Base-by-base conservation (phyloP, 257 asterid genomes). In the Penstemon newberryi region DNA sequence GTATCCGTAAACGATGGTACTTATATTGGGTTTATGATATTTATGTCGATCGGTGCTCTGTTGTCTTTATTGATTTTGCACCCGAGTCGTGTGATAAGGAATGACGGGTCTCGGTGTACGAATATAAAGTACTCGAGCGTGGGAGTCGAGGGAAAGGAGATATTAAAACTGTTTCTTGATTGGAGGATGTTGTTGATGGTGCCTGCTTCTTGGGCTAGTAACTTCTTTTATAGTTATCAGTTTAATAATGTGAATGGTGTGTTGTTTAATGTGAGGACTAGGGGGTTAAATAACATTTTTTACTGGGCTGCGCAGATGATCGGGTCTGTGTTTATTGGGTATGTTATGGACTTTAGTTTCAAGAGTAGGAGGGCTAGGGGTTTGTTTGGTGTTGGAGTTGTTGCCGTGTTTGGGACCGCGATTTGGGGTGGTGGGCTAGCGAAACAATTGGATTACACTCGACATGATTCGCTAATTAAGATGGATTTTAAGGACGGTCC, bases 161-260 rank as follows among this genome's bases (percentile, higher is more conserved):
- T 94, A 37, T 68, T 86, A 15, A 86, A 81, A 59, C 63, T 94
- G 54, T 94, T 94, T 63, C 71, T 74, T 33, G 87, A 94, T 62
- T 89, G 99, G 97, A 91, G 78, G 73, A 91, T 94, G 99, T 8
- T 91, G 72, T 58, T 94, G 50, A 78, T 94, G 60, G 80, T 94
- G 69, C 97, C 99, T 0, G 99, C 96, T 0, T 83, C 96, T 1
- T 91, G 96, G 97, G 95, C 93, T 9, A 94, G 97, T 65, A 91
- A 94, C 40, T 94, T 91, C 59, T 94, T 94, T 63, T 94, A 94
- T 19, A 91, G 89, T 36, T 94, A 94, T 65, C 99, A 94, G 74
- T 94, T 94, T 56, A 94, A 78, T 47, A 91, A 94, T 64, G 99
- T 94, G 4, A 94, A 91, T 18, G 96, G 86, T 7, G 82, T 56